Conservation (phyloP, 257 asterid genomes). For the Primulina eburnea region DNA sequence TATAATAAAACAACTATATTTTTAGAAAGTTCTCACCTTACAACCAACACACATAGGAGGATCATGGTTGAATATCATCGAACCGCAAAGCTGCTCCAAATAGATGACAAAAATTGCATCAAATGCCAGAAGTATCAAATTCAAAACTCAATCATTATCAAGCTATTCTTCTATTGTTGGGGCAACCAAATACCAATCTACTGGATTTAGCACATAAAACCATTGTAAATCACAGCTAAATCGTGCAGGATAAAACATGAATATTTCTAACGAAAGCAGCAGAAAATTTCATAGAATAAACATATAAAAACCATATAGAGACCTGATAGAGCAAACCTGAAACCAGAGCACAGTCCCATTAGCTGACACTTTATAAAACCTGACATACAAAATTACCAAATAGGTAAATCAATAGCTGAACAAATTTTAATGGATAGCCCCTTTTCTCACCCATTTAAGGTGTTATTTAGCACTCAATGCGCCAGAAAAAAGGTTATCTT, state of each 20-base stretch:
- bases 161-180: not conserved
- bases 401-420: constrained; percentile 15
- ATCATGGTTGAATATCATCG: constrained; percentile 92
- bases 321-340: constrained; percentile 97
- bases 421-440: not conserved
- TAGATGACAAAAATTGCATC: constrained; percentile 27
- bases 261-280: constrained; percentile 8
- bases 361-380: constrained; percentile 87
- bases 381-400: constrained; percentile 28
- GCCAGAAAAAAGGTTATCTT: not conserved
- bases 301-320: constrained; percentile 34
- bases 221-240: not conserved
- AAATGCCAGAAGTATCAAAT: constrained; percentile 8
- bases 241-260: not conserved
- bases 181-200: no score
- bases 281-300: not conserved
- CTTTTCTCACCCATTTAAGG: not conserved
- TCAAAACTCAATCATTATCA: not conserved
- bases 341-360: constrained; percentile 89
- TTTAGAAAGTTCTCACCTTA: constrained; percentile 49
- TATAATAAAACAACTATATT: not conserved
- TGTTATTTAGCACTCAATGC: not conserved
- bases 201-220: constrained; percentile 1
- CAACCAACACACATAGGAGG: constrained; percentile 80
- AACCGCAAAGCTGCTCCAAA: constrained; percentile 83